These are phyloP conservation scores for Spathaspora sp. DNA, from an alignment of 1,139 yeast genomes.

Conservation along the genomic window DNA sequence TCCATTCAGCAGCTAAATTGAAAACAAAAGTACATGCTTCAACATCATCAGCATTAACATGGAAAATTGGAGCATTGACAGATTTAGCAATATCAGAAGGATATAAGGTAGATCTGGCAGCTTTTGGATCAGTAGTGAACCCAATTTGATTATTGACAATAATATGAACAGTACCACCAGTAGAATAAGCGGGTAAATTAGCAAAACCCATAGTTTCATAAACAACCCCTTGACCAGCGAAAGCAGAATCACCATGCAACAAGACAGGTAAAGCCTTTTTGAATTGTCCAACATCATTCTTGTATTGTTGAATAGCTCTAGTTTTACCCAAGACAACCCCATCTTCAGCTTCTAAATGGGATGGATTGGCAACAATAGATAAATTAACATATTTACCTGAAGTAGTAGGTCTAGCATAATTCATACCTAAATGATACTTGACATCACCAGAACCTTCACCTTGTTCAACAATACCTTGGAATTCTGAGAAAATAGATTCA, in stretches of 20 bases:
- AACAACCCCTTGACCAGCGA: conserved; percentile 98
- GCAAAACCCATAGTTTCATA: conserved; percentile 97
- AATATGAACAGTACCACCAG: conserved; percentile 97
- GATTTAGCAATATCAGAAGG: conserved; percentile 98
- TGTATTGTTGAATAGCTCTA: conserved; percentile 92
- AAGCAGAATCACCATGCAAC: conserved; percentile 99
- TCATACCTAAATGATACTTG: conserved; percentile 98
- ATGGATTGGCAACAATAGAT: conserved; percentile 96
- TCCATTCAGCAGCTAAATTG: conserved; percentile 98
- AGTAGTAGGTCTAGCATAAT: conserved; percentile 97
- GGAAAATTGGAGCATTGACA: conserved; percentile 97
- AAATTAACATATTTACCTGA: conserved; percentile 95
- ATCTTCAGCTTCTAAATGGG: conserved; percentile 98
- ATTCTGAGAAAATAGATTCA: conserved; percentile 95
- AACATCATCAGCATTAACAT: conserved; percentile 96
- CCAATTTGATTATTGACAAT: conserved; percentile 98
- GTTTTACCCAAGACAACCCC: conserved; percentile 98
- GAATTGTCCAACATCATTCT: conserved; percentile 78
- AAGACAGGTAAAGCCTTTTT: conserved; percentile 88
- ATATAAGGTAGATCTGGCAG: conserved; percentile 95
- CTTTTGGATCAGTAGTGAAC: conserved; percentile 98
- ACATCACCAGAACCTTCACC: conserved; percentile 98
- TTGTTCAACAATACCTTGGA: conserved; percentile 82
- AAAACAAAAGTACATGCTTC: conserved; percentile 91
- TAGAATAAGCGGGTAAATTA: conserved; percentile 88